Base-by-base conservation (phyloP, 768 basidiomycete species). In the Imleria badia region DNA sequence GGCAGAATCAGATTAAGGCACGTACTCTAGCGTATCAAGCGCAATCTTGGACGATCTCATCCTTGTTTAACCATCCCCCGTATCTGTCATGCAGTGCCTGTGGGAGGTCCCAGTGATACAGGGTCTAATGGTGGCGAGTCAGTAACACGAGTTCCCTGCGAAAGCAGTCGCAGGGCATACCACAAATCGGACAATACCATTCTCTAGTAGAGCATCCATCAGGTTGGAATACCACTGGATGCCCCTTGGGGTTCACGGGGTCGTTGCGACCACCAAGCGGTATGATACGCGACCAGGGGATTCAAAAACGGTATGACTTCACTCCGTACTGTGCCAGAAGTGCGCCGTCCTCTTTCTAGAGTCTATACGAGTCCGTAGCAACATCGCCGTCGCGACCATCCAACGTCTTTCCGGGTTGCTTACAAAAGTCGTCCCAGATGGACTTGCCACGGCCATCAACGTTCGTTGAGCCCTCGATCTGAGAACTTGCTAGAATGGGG, bases 31-130 rank as follows among this genome's bases (percentile, higher is more conserved):
- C 77, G 62, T 89, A 91, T 58, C 75, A 70, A 10, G 76, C 75
- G 58, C 76, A 91, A 68, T 91, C 89, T 53, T 76, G 68, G 13
- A 85, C 73, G 50, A 89, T 81, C 62, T 87, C 83, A 42, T 83
- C 79, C 66, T 84, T 85, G 73, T 85, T 84, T 45, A 89, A 68
- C 87, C 87, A 91, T 6, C 88, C 88, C 2, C 81, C 81, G 66
- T 91, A 91, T 51, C 83, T 77, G 56, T 89, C 84, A 51, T 89
- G 82, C 36, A 93, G 78, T 20, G 72, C 83, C 64, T 87, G 85
- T 11, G 89, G 89, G 11, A 90, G 78, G 64, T 91, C 89, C 89
- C 89, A 91, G 67, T 86, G 87, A 64, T 87, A 86, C 34, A 88
- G 70, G 0, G 85, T 88, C 84, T 87, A 57, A 11, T 50, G 49